Conservation (phyloP, 805 yeast species). For the Sugiyamaella qingdaonensis region DNA sequence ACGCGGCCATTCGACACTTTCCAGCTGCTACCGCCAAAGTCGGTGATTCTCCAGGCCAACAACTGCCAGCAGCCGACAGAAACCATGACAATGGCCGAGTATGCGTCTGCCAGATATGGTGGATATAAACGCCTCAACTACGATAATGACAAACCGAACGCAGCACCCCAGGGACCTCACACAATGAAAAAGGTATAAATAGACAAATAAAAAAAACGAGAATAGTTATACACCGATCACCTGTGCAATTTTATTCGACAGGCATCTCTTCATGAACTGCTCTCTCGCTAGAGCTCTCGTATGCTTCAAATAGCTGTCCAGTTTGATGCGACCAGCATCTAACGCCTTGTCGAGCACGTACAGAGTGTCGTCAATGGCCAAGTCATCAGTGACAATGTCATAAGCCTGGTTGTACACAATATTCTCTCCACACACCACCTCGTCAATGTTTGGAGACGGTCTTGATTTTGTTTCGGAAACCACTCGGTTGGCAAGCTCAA, state of each 20-base stretch:
- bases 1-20: neutral
- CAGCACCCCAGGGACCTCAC: neutral
- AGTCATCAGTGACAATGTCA: conserved; percentile 58
- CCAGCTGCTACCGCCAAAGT: neutral
- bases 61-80: neutral
- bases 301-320: conserved; percentile 43
- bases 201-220: neutral
- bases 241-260: conserved; percentile 37
- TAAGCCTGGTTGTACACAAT: conserved; percentile 58
- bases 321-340: conserved; percentile 43
- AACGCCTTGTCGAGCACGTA: conserved; percentile 54
- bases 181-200: neutral
- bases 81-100: conserved; percentile 1
- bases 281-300: conserved; percentile 57
- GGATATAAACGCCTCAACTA: neutral
- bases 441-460: conserved; percentile 39
- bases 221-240: conserved; percentile 4
- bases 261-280: conserved; percentile 52
- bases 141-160: neutral
- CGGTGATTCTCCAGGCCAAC: neutral
- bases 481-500: conserved; percentile 30
- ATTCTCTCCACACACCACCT: conserved; percentile 47
- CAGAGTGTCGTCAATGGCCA: conserved; percentile 67
- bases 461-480: conserved; percentile 32
- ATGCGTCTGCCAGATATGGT: neutral